Percentiles rank a stretch among this genome's conserved stretches.
Conservation (phyloP, 768 basidiomycete species). For the Kwoniella botswanensis region DNA sequence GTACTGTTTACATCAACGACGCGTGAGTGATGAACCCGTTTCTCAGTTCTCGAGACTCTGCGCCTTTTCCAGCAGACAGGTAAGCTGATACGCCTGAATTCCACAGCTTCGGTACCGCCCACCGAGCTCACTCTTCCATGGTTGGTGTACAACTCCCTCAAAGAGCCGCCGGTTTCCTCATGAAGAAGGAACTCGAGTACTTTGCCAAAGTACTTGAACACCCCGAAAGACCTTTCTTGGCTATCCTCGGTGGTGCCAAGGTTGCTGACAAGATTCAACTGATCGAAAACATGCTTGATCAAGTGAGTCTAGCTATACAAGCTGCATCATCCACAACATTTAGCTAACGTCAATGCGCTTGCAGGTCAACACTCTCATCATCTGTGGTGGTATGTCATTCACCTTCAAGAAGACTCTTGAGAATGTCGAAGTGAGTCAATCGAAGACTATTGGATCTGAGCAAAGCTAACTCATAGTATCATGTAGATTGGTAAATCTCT, state of each 20-base stretch:
- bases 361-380: constrained; percentile 91
- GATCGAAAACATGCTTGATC: constrained; percentile 98
- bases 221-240: constrained; percentile 94
- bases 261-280: constrained; percentile 98
- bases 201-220: constrained; percentile 96
- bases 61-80: too few relatives aligned
- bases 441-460: background rate
- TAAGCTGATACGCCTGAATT: too few relatives aligned
- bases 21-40: constrained; percentile 60
- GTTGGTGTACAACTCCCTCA: constrained; percentile 92
- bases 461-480: constrained; percentile 11
- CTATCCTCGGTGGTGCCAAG: constrained; percentile 97
- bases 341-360: constrained; percentile 1
- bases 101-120: constrained; percentile 83
- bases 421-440: constrained; percentile 66
- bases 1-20: constrained; percentile 97
- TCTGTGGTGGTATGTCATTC: constrained; percentile 98
- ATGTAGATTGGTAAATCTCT: constrained; percentile 89
- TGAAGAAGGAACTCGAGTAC: constrained; percentile 98
- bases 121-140: constrained; percentile 98
- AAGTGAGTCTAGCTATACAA: constrained; percentile 63
- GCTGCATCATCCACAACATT: too few relatives aligned
- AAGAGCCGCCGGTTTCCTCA: constrained; percentile 91
- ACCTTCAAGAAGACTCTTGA: constrained; percentile 97
- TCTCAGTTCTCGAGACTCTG: background rate